Percentiles rank a stretch among this genome's conserved stretches.
Conservation (phyloP, 129 eudicot genomes). For the Arctium minus region DNA sequence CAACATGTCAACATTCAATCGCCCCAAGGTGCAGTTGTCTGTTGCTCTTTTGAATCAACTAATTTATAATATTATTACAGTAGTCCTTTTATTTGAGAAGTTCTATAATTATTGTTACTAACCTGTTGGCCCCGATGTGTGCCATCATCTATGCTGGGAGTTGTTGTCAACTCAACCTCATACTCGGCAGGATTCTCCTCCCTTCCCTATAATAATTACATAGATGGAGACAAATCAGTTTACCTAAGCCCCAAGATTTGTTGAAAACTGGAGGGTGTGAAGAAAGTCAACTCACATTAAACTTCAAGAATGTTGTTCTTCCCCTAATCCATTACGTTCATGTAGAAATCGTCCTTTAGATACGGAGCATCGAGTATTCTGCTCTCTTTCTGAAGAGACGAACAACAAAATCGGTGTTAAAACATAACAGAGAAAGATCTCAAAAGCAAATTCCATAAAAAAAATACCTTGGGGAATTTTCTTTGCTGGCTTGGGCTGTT, state of each 20-base stretch:
- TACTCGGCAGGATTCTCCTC: constrained; percentile 67
- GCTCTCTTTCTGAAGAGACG: constrained; percentile 35
- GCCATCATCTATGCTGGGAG: constrained; percentile 56
- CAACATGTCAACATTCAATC: too few relatives aligned
- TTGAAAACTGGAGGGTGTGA: background rate
- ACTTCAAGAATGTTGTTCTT: constrained; percentile 53
- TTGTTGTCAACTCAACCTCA: constrained; percentile 82
- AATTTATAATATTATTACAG: background rate
- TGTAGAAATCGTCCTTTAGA: constrained; percentile 45
- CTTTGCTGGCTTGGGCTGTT: constrained; percentile 28
- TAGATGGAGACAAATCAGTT: background rate
- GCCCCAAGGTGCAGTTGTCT: too few relatives aligned
- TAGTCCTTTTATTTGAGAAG: background rate
- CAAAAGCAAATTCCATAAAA: too few relatives aligned
- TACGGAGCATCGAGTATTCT: constrained; percentile 49
- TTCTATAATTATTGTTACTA: constrained; percentile 12
- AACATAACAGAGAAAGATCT: background rate
- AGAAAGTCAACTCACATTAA: constrained; percentile 60
- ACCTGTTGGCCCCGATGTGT: constrained; percentile 99
- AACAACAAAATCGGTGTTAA: background rate
- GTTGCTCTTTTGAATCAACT: background rate
- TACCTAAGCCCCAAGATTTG: background rate
- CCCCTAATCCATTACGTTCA: constrained; percentile 69
- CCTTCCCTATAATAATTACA: constrained; percentile 48
- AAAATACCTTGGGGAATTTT: too few relatives aligned